Evolutionary conservation across 2,329 filamentous ascomycete genomes (phyloP), one percentile per base, ranked within the genome.

Genomic region (Arthrinium phaeospermum): DNA sequence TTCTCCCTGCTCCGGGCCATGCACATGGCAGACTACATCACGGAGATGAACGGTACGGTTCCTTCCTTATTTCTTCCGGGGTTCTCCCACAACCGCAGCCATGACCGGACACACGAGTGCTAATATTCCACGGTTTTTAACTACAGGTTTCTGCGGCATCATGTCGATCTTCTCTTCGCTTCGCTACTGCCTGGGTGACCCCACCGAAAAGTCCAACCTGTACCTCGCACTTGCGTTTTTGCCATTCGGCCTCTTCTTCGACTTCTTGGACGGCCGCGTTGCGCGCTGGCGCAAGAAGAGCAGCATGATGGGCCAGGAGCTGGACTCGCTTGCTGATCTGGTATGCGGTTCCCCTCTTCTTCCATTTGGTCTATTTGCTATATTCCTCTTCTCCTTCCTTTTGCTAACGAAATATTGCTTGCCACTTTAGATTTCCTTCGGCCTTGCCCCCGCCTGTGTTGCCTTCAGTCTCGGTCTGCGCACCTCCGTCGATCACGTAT

Each of bases 231-330:
- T 99, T 68, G 90, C 86, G 5, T 94, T 98, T 83, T 93, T 98
- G 83, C 96, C 96, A 0, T 94, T 98, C 73, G 95, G 95, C 6
- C 87, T 98, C 16, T 98, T 98, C 86, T 98, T 98, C 82, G 96
- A 99, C 83, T 97, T 98, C 81, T 94, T 98, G 88, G 96, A 99
- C 82, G 96, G 96, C 80, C 96, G 95, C 81, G 95, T 99, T 71
- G 96, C 96, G 75, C 89, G 96, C 76, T 98, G 96, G 96, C 91
- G 96, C 81, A 93, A 94, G 85, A 99, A 98, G 91, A 96, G 94
- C 79, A 97, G 94, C 78, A 87, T 99, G 81, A 98, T 99, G 96
- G 96, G 96, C 16, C 96, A 98, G 83, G 96, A 99, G 84, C 86
- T 99, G 71, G 96, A 99, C 83, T 98, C 96, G 8, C 88, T 99